These are phyloP conservation scores for Clavaria fumosa DNA, from an alignment of 768 basidiomycete species.

Conservation along the genomic window DNA sequence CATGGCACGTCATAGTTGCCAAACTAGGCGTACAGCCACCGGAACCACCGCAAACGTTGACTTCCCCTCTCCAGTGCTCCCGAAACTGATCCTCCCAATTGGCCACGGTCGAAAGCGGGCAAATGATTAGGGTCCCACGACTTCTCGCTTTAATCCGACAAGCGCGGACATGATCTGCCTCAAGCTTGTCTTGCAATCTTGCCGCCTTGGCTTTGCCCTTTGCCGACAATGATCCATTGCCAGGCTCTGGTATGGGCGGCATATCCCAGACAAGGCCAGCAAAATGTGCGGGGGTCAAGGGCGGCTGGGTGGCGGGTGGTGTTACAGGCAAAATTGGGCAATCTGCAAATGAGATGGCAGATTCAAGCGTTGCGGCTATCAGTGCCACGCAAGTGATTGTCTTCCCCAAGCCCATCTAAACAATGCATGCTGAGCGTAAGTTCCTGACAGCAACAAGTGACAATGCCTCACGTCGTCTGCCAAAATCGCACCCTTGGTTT, in stretches of 20 bases:
- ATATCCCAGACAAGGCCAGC: conserved; percentile 75
- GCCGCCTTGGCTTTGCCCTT: conserved; percentile 56
- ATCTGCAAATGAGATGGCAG: conserved; percentile 51
- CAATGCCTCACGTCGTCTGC: conserved; percentile 78
- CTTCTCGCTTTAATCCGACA: conserved; percentile 71
- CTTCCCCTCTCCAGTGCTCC: conserved; percentile 90
- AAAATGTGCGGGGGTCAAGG: conserved; percentile 42
- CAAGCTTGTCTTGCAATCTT: conserved; percentile 52
- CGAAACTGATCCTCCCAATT: conserved; percentile 99
- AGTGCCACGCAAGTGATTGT: conserved; percentile 92
- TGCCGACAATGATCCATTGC: too few species aligned
- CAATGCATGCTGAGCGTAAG: conserved; percentile 6
- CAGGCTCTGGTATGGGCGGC: conserved; percentile 30
- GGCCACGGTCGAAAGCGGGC: conserved; percentile 89
- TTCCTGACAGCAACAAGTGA: background rate
- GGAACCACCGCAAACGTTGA: conserved; percentile 67
- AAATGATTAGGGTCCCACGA: conserved; percentile 89
- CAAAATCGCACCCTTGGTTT: conserved; percentile 78
- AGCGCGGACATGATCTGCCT: conserved; percentile 51
- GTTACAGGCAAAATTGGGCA: conserved; percentile 33
- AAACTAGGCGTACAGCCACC: too few species aligned
- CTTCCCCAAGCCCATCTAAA: conserved; percentile 94
- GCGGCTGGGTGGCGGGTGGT: conserved; percentile 18
- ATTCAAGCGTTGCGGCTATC: conserved; percentile 68
- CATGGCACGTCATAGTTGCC: conserved; percentile 20